Conservation (phyloP, 1,139 yeast species). For the Hansenula sp. region DNA sequence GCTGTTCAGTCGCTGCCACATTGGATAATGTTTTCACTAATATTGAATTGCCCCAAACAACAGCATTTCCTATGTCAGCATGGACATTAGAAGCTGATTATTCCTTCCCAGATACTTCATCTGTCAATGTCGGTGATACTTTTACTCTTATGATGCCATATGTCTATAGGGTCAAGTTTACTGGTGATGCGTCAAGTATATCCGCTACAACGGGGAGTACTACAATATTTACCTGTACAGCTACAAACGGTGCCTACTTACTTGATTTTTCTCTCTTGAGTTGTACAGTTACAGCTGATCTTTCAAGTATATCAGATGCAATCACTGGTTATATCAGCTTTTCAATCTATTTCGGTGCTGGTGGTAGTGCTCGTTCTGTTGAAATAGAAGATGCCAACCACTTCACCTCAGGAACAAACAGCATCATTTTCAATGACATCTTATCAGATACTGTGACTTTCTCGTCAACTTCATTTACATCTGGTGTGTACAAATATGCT, state of each 20-base stretch:
- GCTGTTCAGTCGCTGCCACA: not conserved
- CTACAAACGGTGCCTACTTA: slow-evolving; percentile 24
- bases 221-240: slow-evolving; percentile 22
- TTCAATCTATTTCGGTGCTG: slow-evolving; percentile 22
- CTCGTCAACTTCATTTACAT: slow-evolving; percentile 13
- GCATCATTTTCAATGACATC: slow-evolving; percentile 6
- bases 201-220: slow-evolving; percentile 19
- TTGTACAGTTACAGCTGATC: slow-evolving; percentile 19
- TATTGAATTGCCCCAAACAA: not conserved
- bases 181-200: slow-evolving; percentile 9
- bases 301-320: slow-evolving; percentile 11
- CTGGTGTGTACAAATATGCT: slow-evolving; percentile 17
- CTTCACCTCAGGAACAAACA: slow-evolving; percentile 17
- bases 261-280: slow-evolving; percentile 18
- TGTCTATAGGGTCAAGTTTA: slow-evolving; percentile 25
- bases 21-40: not conserved
- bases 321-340: slow-evolving; percentile 21
- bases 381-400: slow-evolving; percentile 22
- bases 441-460: not conserved
- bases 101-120: slow-evolving; percentile 14
- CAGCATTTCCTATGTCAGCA: slow-evolving; percentile 10
- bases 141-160: slow-evolving; percentile 21
- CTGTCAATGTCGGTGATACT: slow-evolving; percentile 19
- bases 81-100: slow-evolving; percentile 24
- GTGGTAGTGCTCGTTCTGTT: slow-evolving; percentile 21